These are phyloP conservation scores for Geoglossum cookeanum DNA, from an alignment of 2,329 filamentous ascomycete genomes.

Conservation along the genomic window DNA sequence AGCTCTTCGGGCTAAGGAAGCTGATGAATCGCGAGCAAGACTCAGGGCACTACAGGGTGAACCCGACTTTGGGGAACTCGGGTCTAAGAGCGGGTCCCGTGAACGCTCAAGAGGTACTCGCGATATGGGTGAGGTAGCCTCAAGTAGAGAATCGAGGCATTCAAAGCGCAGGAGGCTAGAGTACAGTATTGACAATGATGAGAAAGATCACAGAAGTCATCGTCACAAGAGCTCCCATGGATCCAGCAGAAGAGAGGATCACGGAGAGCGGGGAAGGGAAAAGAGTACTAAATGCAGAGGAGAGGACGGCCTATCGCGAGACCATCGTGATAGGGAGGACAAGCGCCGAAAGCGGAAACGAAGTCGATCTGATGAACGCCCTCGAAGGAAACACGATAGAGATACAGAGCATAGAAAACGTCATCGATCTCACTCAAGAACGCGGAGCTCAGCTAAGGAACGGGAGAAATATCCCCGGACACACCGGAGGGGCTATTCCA, in stretches of 20 bases:
- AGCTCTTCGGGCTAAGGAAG: constrained; percentile 66
- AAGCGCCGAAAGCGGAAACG: not conserved
- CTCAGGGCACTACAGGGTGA: constrained; percentile 38
- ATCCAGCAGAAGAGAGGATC: not conserved
- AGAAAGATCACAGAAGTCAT: not conserved
- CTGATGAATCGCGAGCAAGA: constrained; percentile 54
- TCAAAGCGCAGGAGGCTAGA: constrained; percentile 12
- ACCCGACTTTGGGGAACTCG: constrained; percentile 6
- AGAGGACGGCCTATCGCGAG: not conserved
- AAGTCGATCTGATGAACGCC: not conserved
- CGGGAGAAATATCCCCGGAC: not conserved
- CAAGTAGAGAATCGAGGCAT: constrained; percentile 10
- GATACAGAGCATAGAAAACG: not conserved
- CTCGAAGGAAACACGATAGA: not conserved
- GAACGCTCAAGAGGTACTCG: not conserved
- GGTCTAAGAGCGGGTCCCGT: not conserved
- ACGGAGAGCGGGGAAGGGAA: not conserved
- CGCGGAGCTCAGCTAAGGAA: not conserved
- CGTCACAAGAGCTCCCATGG: not conserved
- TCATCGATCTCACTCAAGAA: not conserved
- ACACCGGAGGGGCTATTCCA: not conserved
- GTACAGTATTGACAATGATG: constrained; percentile 8
- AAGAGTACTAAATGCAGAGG: not conserved
- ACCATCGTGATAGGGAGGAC: not conserved
- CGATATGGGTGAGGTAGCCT: constrained; percentile 18